Percentiles rank a stretch among this genome's conserved stretches.
phyloP scores from a whole-genome alignment of 1,284 basidiomycete genomes.

The Volvariella surrecta region DNA sequence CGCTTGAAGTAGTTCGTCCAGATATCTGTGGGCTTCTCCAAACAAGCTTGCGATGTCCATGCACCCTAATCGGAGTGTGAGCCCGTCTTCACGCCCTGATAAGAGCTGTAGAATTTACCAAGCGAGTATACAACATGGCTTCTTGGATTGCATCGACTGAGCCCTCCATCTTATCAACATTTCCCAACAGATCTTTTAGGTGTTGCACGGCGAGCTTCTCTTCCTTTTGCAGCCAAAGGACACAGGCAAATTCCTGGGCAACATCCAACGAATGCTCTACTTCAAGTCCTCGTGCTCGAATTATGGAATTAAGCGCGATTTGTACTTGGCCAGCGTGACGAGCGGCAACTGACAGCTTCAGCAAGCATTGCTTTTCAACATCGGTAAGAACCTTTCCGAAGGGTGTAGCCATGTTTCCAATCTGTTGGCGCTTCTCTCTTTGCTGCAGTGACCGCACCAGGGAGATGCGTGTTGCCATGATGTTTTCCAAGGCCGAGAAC shows the following conservation, averaged over 20 bases:
- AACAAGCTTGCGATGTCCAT: slow-evolving; percentile 83
- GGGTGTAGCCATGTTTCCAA: slow-evolving; percentile 60
- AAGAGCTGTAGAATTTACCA: slow-evolving; percentile 35
- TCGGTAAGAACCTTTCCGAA: slow-evolving; percentile 44
- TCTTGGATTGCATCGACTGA: slow-evolving; percentile 14
- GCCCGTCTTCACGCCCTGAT: not conserved
- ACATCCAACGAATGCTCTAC: slow-evolving; percentile 40
- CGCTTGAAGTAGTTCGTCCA: slow-evolving; percentile 61
- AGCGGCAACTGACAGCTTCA: slow-evolving; percentile 71
- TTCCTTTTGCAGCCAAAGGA: slow-evolving; percentile 86
- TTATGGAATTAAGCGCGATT: slow-evolving; percentile 80
- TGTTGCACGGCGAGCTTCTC: slow-evolving; percentile 78
- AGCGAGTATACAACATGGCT: slow-evolving; percentile 47
- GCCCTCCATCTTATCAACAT: slow-evolving; percentile 11
- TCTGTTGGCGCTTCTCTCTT: slow-evolving; percentile 60
- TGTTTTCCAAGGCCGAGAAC: slow-evolving; percentile 68
- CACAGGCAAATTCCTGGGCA: slow-evolving; percentile 80
- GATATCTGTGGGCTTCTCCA: slow-evolving; percentile 78
- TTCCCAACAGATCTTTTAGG: slow-evolving; percentile 42
- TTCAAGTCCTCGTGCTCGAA: slow-evolving; percentile 65
- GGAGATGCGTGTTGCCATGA: slow-evolving; percentile 78
- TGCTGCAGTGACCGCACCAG: slow-evolving; percentile 64
- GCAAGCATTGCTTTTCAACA: slow-evolving; percentile 64
- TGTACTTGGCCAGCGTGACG: slow-evolving; percentile 66
- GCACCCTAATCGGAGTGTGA: slow-evolving; percentile 48